Evolutionary conservation across 495 filamentous ascomycete species (phyloP).

Genomic region (Aspergillus indologenus): DNA sequence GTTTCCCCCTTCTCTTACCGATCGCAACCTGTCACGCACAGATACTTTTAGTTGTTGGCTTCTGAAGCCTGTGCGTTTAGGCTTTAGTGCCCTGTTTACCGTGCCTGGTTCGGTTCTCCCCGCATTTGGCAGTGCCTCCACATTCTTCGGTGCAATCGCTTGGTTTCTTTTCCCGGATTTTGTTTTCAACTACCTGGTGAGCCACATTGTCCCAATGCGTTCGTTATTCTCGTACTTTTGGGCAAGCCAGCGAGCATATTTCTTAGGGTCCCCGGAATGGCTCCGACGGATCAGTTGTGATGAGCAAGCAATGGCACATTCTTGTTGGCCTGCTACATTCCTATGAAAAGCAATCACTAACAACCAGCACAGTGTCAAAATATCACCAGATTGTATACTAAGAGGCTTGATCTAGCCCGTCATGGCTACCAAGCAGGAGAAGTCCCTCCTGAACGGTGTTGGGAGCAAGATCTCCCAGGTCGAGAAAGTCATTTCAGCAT

Average conservation of each 20-base stretch:
- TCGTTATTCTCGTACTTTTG: not conserved
- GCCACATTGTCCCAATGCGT: not conserved
- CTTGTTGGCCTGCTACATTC: not conserved
- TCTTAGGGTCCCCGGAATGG: not conserved
- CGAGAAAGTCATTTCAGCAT: slow-evolving; percentile 54
- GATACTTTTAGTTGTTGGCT: not conserved
- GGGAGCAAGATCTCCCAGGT: slow-evolving; percentile 46
- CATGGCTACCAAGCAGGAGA: slow-evolving; percentile 26
- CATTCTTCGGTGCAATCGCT: not conserved
- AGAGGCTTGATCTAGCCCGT: not conserved
- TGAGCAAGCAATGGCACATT: not conserved
- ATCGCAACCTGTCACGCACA: not conserved
- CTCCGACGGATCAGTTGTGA: not conserved
- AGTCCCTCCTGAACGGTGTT: slow-evolving; percentile 22
- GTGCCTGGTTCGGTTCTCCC: not conserved
- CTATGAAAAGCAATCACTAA: not conserved
- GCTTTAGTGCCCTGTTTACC: not conserved
- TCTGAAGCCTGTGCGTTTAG: not conserved
- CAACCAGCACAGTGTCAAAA: not conserved
- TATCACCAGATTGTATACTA: not conserved
- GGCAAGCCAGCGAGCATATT: not conserved
- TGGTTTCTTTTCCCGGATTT: slow-evolving; percentile 3
- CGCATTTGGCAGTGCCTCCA: not conserved
- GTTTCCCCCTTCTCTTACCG: not conserved
- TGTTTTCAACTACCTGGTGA: not conserved